Evolutionary conservation across 164 flowering plant species (phyloP), one percentile per base, ranked within the genome.

Genomic region (Magnolia kwangsiensis): DNA sequence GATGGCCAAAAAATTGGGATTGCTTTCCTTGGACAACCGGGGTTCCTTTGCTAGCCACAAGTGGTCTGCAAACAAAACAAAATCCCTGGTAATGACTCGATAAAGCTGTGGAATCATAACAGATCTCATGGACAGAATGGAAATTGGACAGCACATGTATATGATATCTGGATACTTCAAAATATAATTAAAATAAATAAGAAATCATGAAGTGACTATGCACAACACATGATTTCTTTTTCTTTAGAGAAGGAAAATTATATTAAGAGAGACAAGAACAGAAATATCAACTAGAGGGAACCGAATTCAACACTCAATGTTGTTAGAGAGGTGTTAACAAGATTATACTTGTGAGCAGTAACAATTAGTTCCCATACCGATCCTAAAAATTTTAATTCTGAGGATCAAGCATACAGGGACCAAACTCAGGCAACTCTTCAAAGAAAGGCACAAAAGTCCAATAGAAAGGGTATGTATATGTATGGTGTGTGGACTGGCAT

Each of bases 1-100:
- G 79, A 90, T 93, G 98, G 58, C 98, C 97, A 73, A 64, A 31
- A 81, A 87, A 87, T 37, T 82, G 73, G 16, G 83, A 78, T 29
- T 74, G 78, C 67, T 80, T 86, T 27, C 72, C 82, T 29, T 78
- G 78, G 7, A 73, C 51, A 71, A 69, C 67, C 10, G 85, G 87
- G 78, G 67, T 72, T 70, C 83, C 87, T 75, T 76, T 63, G 72
- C 84, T 81, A 4, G 82, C 95, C 74, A 92, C 80, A 50, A 87
- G 87, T 59, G 87, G 92, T 81, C 95, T 92, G 89, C 75, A 78
- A 80, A 75, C 14, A 75, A 68, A 72, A 23, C 64, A 20, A 20
- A 27, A 61, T 20, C 63, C 45, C 24, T 65, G 13, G 24, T 65
- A 23, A 23, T 65, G 68, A 11, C 68, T 65, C 16, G 24, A 65